Evolutionary conservation across 345 rosid genomes (phyloP).

Genomic region (Gossypium turneri): DNA sequence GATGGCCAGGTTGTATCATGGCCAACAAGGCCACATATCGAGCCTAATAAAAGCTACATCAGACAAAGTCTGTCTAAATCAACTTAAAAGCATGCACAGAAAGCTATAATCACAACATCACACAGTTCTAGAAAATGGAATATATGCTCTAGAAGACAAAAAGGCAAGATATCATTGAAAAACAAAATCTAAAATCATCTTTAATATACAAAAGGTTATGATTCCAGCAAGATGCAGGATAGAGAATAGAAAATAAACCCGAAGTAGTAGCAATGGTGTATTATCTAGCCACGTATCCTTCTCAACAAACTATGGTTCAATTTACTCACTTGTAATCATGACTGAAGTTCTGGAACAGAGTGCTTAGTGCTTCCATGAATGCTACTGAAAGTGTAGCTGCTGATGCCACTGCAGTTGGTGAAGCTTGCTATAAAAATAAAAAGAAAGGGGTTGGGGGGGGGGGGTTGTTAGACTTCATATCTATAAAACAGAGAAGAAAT

Average conservation of each 20-base stretch:
- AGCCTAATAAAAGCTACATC: not conserved
- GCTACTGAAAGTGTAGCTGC: constrained; percentile 95
- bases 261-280: not conserved
- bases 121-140: constrained; percentile 1
- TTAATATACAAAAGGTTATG: not conserved
- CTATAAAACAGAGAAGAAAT: not conserved
- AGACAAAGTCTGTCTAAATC: not conserved
- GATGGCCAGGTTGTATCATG: not conserved
- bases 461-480: not conserved
- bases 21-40: not conserved
- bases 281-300: constrained; percentile 10
- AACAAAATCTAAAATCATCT: not conserved
- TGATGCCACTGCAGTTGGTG: constrained; percentile 89
- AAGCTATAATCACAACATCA: not conserved
- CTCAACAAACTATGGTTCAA: constrained; percentile 9
- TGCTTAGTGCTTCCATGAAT: constrained; percentile 92
- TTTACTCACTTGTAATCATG: constrained; percentile 81
- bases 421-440: constrained; percentile 62
- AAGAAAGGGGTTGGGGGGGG: not conserved
- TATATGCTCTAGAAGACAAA: not conserved
- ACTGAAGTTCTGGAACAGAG: constrained; percentile 67
- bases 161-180: not conserved
- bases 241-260: not conserved
- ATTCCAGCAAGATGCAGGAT: not conserved
- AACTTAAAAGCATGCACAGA: not conserved